phyloP scores from a whole-genome alignment of 2,329 filamentous ascomycete genomes.

The Fusarium sp. region DNA sequence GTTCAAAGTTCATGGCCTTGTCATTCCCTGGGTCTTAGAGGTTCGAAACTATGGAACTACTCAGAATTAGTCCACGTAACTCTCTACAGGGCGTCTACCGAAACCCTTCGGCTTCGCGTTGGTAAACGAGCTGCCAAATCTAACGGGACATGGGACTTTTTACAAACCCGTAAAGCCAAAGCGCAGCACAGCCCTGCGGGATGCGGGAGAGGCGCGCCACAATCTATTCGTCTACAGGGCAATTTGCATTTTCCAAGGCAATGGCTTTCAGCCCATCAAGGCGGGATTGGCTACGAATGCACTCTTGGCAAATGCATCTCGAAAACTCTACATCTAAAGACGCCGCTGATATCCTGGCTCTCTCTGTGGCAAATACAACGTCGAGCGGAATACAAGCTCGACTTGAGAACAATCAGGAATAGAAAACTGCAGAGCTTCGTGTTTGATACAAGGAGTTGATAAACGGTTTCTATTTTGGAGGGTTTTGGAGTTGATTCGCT shows the following conservation, averaged over 20 bases:
- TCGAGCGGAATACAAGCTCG: slow-evolving; percentile 9
- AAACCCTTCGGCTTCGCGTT: slow-evolving; percentile 37
- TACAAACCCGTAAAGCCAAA: not conserved
- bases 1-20: slow-evolving; percentile 21
- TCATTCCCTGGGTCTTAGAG: slow-evolving; percentile 40
- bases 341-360: slow-evolving; percentile 12
- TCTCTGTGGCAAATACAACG: slow-evolving; percentile 42
- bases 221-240: slow-evolving; percentile 1
- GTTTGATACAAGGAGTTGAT: not conserved
- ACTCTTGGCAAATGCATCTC: slow-evolving; percentile 38
- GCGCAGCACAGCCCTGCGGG: slow-evolving; percentile 12
- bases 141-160: too few species aligned
- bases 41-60: slow-evolving; percentile 14
- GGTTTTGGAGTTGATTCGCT: slow-evolving; percentile 5
- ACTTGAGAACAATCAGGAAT: slow-evolving; percentile 17
- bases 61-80: not conserved
- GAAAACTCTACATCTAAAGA: slow-evolving; percentile 30
- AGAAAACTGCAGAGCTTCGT: not conserved
- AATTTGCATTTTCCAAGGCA: slow-evolving; percentile 22
- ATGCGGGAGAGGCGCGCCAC: slow-evolving; percentile 35
- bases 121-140: slow-evolving; percentile 4
- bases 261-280: slow-evolving; percentile 18
- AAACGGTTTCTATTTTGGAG: slow-evolving; percentile 27
- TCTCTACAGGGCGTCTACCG: slow-evolving; percentile 20
- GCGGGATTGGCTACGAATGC: slow-evolving; percentile 33